Percentiles rank a stretch among this genome's conserved stretches.
Evolutionary conservation across 305 asterid species (phyloP).

Genomic region (Rubia balearica): DNA sequence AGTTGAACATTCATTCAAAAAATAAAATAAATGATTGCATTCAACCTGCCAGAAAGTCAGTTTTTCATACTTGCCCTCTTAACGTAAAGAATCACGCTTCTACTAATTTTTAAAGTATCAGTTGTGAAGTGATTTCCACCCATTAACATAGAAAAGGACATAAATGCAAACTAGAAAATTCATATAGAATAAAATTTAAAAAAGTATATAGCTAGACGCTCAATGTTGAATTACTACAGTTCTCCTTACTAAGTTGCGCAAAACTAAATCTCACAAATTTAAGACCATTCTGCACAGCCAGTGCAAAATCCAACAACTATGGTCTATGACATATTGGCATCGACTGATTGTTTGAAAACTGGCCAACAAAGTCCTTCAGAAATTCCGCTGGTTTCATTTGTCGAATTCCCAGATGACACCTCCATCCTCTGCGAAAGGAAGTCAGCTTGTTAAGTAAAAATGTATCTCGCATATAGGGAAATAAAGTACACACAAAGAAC

Average conservation of each 20-base stretch:
- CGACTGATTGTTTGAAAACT: not conserved
- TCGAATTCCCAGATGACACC: conserved; percentile 71
- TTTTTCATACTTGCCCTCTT: too few relatives aligned
- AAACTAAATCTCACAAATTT: too few relatives aligned
- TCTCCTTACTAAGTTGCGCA: not conserved
- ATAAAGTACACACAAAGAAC: not conserved
- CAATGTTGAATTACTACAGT: not conserved
- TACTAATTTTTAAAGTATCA: too few relatives aligned
- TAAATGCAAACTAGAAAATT: not conserved
- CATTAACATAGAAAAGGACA: not conserved
- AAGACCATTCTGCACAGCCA: not conserved
- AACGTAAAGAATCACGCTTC: too few relatives aligned
- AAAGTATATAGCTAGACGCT: not conserved
- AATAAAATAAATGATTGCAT: too few relatives aligned
- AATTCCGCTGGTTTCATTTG: conserved; percentile 29
- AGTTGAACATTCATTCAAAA: too few relatives aligned
- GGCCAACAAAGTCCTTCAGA: not conserved
- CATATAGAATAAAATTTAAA: not conserved
- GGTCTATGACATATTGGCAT: not conserved
- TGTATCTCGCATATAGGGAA: not conserved
- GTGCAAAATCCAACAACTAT: not conserved
- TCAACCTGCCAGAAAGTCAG: too few relatives aligned
- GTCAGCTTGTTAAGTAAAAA: not conserved
- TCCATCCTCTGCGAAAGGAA: conserved; percentile 58
- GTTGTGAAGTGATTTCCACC: not conserved